These are phyloP conservation scores for Quercus ilex DNA, from an alignment of 306 rosid genomes.

Conservation along the genomic window DNA sequence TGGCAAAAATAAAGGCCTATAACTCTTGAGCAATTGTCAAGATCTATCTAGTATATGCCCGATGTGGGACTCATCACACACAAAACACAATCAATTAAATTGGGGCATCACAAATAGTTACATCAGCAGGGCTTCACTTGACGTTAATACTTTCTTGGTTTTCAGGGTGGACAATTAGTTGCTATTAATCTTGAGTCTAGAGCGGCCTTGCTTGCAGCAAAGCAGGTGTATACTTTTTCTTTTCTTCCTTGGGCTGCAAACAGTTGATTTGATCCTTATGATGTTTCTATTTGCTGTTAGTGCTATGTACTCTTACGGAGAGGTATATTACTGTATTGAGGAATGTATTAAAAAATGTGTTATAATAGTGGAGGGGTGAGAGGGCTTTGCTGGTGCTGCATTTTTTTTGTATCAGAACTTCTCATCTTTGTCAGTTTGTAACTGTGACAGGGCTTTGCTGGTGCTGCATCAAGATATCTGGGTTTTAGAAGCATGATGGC, in stretches of 20 bases:
- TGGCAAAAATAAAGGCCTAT: too few species aligned
- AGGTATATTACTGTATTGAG: neutral
- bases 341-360: neutral
- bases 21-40: too few species aligned
- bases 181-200: slow-evolving; percentile 75
- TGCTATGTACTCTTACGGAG: neutral
- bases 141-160: slow-evolving; percentile 30
- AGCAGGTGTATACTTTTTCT: slow-evolving; percentile 47
- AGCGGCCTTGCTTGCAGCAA: slow-evolving; percentile 89
- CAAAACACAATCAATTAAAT: too few species aligned
- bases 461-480: slow-evolving; percentile 88
- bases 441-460: slow-evolving; percentile 65
- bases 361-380: neutral
- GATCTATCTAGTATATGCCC: too few species aligned
- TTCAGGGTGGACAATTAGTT: slow-evolving; percentile 88
- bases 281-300: neutral
- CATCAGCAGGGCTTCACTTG: slow-evolving; percentile 9
- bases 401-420: slow-evolving; percentile 9
- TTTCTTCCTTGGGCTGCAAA: neutral
- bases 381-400: neutral
- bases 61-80: too few species aligned
- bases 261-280: neutral
- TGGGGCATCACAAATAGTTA: neutral
- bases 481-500: slow-evolving; percentile 87
- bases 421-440: slow-evolving; percentile 8